Conservation (phyloP, 495 filamentous ascomycete genomes). For the Penicillium subrubescens region DNA sequence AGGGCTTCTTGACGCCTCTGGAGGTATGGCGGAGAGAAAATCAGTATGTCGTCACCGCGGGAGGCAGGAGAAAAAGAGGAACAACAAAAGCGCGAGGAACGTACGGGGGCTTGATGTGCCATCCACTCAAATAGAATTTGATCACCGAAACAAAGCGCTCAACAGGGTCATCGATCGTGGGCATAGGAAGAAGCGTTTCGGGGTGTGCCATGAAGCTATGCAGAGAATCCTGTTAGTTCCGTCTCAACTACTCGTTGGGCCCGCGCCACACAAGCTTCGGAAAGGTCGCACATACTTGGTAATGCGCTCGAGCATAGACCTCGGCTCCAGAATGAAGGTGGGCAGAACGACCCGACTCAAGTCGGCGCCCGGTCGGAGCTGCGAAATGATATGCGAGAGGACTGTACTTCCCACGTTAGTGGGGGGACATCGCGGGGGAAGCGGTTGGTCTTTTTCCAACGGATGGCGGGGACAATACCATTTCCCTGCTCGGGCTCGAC, state of each 20-base stretch:
- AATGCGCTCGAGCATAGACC: slow-evolving; percentile 97
- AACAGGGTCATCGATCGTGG: slow-evolving; percentile 84
- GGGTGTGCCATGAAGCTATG: slow-evolving; percentile 98
- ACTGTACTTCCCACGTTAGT: slow-evolving; percentile 50
- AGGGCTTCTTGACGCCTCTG: slow-evolving; percentile 96
- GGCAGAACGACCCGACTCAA: slow-evolving; percentile 91
- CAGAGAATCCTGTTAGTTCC: slow-evolving; percentile 4
- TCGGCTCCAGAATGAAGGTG: slow-evolving; percentile 96
- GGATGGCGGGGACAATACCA: slow-evolving; percentile 36
- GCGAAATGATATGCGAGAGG: slow-evolving; percentile 93
- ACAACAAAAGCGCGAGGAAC: slow-evolving; percentile 30
- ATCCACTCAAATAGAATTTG: slow-evolving; percentile 97
- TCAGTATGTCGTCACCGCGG: slow-evolving; percentile 10
- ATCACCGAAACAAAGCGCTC: slow-evolving; percentile 91
- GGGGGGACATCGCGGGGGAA: neutral
- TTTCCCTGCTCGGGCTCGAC: slow-evolving; percentile 70
- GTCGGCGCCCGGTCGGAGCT: slow-evolving; percentile 93
- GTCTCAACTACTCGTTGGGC: neutral
- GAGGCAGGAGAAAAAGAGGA: slow-evolving; percentile 10
- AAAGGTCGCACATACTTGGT: slow-evolving; percentile 71
- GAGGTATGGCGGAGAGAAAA: neutral
- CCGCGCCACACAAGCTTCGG: neutral
- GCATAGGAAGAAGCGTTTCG: slow-evolving; percentile 88
- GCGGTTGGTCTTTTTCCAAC: neutral
- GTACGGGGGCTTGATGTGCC: slow-evolving; percentile 98